These are phyloP conservation scores for Centella asiatica DNA, from an alignment of 129 eudicot species.

Conservation along the genomic window DNA sequence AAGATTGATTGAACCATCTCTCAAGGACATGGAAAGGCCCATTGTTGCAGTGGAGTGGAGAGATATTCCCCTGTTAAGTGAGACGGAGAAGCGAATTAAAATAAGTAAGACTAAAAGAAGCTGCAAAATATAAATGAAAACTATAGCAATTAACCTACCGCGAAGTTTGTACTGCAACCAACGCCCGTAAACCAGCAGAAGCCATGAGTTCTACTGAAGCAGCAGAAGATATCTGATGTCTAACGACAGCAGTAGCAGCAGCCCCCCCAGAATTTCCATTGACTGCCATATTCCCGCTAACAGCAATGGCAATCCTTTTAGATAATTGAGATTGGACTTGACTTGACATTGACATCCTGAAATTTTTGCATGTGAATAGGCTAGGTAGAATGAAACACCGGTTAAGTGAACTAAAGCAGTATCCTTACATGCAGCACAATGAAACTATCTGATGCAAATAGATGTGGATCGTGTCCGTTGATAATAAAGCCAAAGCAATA, in stretches of 20 bases:
- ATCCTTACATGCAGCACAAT: too few relatives aligned
- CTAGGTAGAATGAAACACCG: background rate
- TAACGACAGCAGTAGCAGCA: constrained; percentile 62
- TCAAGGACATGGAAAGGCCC: constrained; percentile 77
- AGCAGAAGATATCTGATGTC: constrained; percentile 69
- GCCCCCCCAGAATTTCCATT: constrained; percentile 67
- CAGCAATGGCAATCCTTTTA: constrained; percentile 48
- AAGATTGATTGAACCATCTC: constrained; percentile 86
- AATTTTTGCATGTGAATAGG: background rate
- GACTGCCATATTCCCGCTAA: constrained; percentile 92
- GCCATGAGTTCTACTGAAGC: constrained; percentile 69
- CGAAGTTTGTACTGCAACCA: constrained; percentile 68
- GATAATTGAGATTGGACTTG: constrained; percentile 84
- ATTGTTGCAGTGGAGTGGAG: constrained; percentile 68
- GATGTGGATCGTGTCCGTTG: too few relatives aligned
- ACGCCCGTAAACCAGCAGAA: constrained; percentile 66
- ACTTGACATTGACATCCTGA: constrained; percentile 84
- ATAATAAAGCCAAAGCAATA: too few relatives aligned
- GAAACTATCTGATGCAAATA: too few relatives aligned
- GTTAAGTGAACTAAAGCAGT: background rate
- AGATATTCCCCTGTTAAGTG: constrained; percentile 53
- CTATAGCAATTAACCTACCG: constrained; percentile 39
- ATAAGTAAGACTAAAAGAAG: constrained; percentile 1
- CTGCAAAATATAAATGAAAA: background rate
- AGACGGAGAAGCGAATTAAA: background rate